Conservation (phyloP, 345 rosid species). For the Hevea brasiliensis region DNA sequence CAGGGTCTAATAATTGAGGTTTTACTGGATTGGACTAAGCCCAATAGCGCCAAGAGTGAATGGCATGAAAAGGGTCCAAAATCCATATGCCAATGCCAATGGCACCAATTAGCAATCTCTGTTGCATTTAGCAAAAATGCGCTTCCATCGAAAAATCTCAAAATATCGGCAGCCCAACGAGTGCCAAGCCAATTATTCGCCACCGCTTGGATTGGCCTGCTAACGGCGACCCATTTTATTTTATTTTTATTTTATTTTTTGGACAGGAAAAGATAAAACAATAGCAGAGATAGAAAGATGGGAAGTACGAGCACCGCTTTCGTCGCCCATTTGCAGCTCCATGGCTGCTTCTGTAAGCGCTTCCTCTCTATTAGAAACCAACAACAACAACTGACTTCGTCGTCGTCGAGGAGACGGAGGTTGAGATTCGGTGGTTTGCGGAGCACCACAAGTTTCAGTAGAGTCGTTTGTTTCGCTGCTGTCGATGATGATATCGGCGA, state of each 20-base stretch:
- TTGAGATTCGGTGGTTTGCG: conserved; percentile 32
- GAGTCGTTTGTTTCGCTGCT: conserved; percentile 48
- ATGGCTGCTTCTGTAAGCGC: conserved; percentile 42
- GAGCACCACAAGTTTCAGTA: conserved; percentile 24
- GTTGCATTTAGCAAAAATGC: not conserved
- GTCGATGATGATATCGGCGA: conserved; percentile 46
- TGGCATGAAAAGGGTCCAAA: no score
- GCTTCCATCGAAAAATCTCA: not conserved
- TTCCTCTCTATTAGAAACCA: conserved; percentile 23
- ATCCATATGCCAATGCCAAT: not conserved
- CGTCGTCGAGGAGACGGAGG: conserved; percentile 25
- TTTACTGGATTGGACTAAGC: no score
- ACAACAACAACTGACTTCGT: conserved; percentile 17
- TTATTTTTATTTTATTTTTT: not conserved
- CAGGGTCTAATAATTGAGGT: no score
- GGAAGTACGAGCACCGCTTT: conserved; percentile 63
- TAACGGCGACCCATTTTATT: not conserved
- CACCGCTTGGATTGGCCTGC: not conserved
- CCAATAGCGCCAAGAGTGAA: no score
- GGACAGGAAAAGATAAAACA: no score
- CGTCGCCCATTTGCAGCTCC: conserved; percentile 54
- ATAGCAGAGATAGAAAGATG: conserved; percentile 30
- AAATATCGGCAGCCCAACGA: conserved; percentile 2
- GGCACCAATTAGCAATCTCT: not conserved
- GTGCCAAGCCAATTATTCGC: conserved; percentile 6